Conservation (phyloP, 2,329 filamentous ascomycete genomes). For the Ceratocystis destructans region DNA sequence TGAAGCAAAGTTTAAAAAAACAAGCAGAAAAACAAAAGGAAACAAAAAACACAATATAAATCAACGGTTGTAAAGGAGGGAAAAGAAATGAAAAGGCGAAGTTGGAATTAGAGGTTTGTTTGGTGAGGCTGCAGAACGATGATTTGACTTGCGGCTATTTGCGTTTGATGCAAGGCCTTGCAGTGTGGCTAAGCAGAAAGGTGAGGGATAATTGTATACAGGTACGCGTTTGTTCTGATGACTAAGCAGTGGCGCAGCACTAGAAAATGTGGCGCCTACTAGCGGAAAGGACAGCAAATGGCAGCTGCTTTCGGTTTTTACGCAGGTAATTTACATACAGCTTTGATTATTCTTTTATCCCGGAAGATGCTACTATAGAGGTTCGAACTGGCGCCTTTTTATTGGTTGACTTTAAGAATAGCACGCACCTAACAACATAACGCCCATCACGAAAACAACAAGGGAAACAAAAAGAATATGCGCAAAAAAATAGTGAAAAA, state of each 20-base stretch:
- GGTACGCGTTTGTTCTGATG: neutral
- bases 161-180: neutral
- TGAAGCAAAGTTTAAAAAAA: neutral
- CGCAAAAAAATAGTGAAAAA: neutral
- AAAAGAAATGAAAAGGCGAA: constrained; percentile 5
- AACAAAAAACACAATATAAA: neutral
- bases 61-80: constrained; percentile 5
- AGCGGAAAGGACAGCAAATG: neutral
- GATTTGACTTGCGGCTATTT: neutral
- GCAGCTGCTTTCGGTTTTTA: neutral
- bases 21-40: neutral
- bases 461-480: neutral
- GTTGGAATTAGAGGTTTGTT: neutral
- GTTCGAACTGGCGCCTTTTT: neutral
- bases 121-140: neutral
- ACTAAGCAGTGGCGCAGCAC: constrained; percentile 6
- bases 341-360: too few species aligned
- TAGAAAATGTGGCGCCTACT: neutral
- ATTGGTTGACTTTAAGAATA: neutral
- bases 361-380: neutral
- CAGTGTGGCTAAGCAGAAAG: neutral
- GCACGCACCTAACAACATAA: neutral
- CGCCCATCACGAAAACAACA: constrained; percentile 1
- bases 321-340: neutral
- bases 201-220: neutral